Conservation (phyloP, 208 protist genomes). For the Trypanosoma congolense region DNA sequence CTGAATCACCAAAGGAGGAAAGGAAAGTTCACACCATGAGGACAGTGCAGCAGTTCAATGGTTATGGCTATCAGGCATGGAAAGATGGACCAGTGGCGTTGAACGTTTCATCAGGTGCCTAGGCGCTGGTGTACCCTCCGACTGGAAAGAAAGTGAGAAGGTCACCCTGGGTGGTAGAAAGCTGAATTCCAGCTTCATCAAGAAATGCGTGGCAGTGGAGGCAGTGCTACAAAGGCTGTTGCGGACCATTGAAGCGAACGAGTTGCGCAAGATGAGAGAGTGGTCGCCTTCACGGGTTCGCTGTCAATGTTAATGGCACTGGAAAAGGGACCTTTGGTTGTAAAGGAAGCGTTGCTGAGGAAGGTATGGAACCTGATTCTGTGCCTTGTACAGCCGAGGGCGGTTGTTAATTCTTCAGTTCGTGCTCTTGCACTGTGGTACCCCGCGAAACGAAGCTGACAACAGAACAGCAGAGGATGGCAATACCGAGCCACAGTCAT, state of each 20-base stretch:
- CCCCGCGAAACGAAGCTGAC: not conserved
- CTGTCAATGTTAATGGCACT: constrained; percentile 1
- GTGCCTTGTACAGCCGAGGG: not conserved
- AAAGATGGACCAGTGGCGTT: constrained; percentile 15
- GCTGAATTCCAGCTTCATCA: constrained; percentile 12
- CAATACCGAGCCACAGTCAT: not conserved
- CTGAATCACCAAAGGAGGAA: not conserved
- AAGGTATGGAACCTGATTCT: not conserved
- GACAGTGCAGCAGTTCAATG: not conserved
- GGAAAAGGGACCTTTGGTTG: not conserved
- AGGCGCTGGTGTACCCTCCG: constrained; percentile 5
- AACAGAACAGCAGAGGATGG: not conserved
- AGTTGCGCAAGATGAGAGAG: not conserved
- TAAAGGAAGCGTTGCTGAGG: not conserved
- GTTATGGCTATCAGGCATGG: too few relatives aligned
- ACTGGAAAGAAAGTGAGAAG: not conserved
- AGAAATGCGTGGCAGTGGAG: constrained; percentile 16
- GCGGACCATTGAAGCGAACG: not conserved
- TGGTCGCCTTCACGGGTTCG: not conserved
- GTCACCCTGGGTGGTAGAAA: not conserved
- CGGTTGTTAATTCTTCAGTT: constrained; percentile 1
- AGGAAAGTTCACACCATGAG: not conserved
- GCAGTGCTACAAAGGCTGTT: not conserved
- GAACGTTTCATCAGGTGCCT: constrained; percentile 7
- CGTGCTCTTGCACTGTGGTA: not conserved